A percentile compares a stretch with the other conserved stretches of the same genome.
phyloP scores from a whole-genome alignment of 345 rosid genomes.

The Noccaea caerulescens region DNA sequence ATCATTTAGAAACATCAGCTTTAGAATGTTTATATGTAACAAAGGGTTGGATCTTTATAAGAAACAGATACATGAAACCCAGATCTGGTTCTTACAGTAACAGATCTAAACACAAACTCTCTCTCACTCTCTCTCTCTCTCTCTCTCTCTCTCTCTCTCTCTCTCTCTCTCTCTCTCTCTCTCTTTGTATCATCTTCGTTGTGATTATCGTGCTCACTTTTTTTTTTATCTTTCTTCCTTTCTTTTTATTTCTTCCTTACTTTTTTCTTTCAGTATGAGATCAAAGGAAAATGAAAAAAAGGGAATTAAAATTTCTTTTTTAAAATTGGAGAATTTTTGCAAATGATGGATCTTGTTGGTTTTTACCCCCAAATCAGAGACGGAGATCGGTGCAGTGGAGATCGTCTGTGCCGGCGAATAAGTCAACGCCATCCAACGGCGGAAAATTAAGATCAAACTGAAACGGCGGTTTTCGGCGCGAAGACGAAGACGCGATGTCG shows the following conservation, averaged over 20 bases:
- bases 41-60: conserved; percentile 39
- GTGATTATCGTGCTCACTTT: conserved; percentile 14
- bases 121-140: no score
- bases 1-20: conserved; percentile 37
- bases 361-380: conserved; percentile 50
- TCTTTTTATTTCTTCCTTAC: background rate
- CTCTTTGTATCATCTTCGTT: conserved; percentile 26
- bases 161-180: background rate
- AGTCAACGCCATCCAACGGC: conserved; percentile 72
- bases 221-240: background rate
- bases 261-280: conserved; percentile 42
- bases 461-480: conserved; percentile 51
- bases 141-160: conserved; percentile 18
- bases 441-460: conserved; percentile 92
- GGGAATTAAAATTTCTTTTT: conserved; percentile 24
- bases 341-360: conserved; percentile 29
- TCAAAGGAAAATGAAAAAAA: conserved; percentile 37
- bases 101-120: conserved; percentile 40
- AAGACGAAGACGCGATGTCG: conserved; percentile 53
- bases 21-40: conserved; percentile 43
- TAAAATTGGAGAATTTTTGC: conserved; percentile 24
- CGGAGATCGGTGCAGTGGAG: conserved; percentile 82
- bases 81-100: conserved; percentile 45
- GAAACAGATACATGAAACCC: conserved; percentile 37
- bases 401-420: conserved; percentile 54